Evolutionary conservation across 169 alveolate genomes (phyloP).

Genomic region (Babesia divergens): DNA sequence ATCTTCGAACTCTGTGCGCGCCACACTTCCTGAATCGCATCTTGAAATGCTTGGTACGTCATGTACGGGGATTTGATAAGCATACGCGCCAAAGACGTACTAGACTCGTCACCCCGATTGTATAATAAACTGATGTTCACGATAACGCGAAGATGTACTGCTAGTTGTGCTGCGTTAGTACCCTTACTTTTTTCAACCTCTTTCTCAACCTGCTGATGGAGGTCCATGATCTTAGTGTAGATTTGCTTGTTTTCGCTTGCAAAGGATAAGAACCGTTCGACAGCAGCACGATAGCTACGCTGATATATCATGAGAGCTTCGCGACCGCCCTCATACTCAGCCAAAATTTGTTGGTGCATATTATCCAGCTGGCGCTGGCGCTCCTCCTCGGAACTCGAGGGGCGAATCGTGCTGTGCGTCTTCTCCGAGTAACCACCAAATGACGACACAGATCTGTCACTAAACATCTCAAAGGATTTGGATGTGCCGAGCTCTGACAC

Average conservation of each 20-base stretch:
- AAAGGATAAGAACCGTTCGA: constrained; percentile 54
- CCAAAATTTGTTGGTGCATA: constrained; percentile 54
- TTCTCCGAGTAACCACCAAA: neutral
- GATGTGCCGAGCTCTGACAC: constrained; percentile 30
- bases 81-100: constrained; percentile 55
- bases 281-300: constrained; percentile 49
- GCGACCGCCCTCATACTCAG: constrained; percentile 55
- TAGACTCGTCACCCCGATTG: constrained; percentile 59
- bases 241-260: constrained; percentile 61
- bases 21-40: constrained; percentile 81
- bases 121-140: constrained; percentile 70
- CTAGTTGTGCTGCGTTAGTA: constrained; percentile 59
- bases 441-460: neutral
- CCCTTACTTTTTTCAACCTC: constrained; percentile 21
- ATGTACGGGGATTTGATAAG: constrained; percentile 75
- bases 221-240: constrained; percentile 41
- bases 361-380: constrained; percentile 33
- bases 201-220: constrained; percentile 44
- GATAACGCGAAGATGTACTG: constrained; percentile 69
- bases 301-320: constrained; percentile 28
- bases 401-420: neutral
- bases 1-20: constrained; percentile 68
- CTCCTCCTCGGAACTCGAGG: constrained; percentile 19
- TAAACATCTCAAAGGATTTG: neutral
- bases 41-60: constrained; percentile 80